Evolutionary conservation across 1,284 basidiomycete genomes (phyloP), one percentile per base, ranked within the genome.

Genomic region (Sanghuangporus sanghuang): DNA sequence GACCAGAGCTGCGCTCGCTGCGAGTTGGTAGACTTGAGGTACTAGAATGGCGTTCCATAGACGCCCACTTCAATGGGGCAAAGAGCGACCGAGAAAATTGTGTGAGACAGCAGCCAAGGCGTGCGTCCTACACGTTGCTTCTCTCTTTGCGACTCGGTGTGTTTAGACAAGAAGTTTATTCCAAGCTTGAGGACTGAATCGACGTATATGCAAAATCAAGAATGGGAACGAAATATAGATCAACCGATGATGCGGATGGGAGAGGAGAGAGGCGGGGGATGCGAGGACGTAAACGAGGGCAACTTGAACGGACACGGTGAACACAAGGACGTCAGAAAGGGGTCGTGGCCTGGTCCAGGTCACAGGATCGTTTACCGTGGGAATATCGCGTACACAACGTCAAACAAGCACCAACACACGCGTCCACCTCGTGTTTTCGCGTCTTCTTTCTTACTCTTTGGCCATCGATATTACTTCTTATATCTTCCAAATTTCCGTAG

Each of bases 221-320:
- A 59, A 64, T 67, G 58, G 68, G 68, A 5, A 32, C 27, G 66
- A 70, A 66, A 57, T 65, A 57, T 36, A 62, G 46, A 55, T 61
- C 56, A 39, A 46, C 52, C 55, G 48, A 55, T 50, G 62, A 55
- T 46, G 57, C 21, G 39, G 61, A 38, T 57, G 46, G 46, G 16
- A 54, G n/a, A 57, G 32, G 64, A 54, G 44, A 63, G 53, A 61
- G 62, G 57, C 52, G 44, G 57, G 36, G 40, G 59, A 16, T 61
- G 65, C 16, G 60, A 44, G 21, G 65, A 62, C 44, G 57, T 49
- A 56, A 3, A 46, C 16, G 16, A 46, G 44, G 44, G 44, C 27
- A 32, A 32, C 27, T 32, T 32, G 27, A 46, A 46, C 7, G 44
- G 44, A 46, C 44, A n/a, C 44, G 44, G 44, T 21, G 63, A 52